phyloP scores from a whole-genome alignment of 306 rosid species.

The Vigna angularis region DNA sequence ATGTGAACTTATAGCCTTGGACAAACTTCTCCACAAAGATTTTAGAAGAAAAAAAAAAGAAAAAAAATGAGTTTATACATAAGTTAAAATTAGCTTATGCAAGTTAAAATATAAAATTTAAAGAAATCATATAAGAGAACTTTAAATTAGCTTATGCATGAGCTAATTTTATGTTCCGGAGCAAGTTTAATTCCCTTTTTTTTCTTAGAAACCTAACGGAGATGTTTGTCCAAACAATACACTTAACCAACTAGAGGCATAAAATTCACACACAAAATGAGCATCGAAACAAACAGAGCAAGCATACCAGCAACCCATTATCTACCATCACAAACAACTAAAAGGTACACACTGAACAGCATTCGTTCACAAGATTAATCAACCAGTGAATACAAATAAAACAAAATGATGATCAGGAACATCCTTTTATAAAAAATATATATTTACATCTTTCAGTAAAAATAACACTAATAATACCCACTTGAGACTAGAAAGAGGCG shows the following conservation, averaged over 20 bases:
- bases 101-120: no score
- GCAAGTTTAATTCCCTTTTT: no score
- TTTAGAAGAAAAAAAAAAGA: no score
- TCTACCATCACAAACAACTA: conserved; percentile 10
- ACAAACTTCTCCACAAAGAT: no score
- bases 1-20: not conserved
- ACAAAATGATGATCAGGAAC: not conserved
- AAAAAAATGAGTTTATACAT: no score
- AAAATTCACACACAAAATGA: not conserved
- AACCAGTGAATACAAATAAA: conserved; percentile 1
- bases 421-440: not conserved
- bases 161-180: no score
- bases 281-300: not conserved
- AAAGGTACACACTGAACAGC: not conserved
- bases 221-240: no score
- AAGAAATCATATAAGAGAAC: no score
- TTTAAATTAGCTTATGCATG: no score
- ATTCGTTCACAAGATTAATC: conserved; percentile 22
- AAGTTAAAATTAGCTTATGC: no score
- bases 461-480: not conserved
- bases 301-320: conserved; percentile 7
- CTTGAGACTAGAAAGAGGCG: not conserved
- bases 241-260: not conserved
- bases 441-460: not conserved
- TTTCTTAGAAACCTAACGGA: no score